Base-by-base conservation (phyloP, 768 basidiomycete genomes). In the Candolleomyces aberdarensis region DNA sequence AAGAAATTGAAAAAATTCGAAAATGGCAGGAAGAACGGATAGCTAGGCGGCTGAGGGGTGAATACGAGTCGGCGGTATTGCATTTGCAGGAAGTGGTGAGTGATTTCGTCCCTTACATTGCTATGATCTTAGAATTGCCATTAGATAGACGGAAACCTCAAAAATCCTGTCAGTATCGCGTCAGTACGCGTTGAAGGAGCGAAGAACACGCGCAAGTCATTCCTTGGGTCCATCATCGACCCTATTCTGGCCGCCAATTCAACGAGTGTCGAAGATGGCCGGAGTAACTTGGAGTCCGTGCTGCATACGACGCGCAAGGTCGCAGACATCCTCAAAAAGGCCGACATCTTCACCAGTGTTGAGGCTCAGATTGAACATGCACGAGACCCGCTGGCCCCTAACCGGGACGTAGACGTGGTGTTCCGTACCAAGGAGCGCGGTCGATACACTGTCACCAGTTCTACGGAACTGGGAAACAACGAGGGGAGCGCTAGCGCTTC, bases 401-500 rank as follows among this genome's bases (percentile, higher is more conserved):
- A 74, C 10, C 82, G 80, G 9, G 90, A 91, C 63, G 83, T 96
- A 11, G 93, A 97, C 66, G 71, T 98, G 41, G 82, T 96, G 1
- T 86, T 96, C 73, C 82, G 83, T 61, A 82, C 92, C 3, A 78
- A 82, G 44, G 96, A 98, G 72, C 84, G 83, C 59, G 85, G 92
- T 5, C 78, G 92, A 41, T 85, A 88, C 65, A 93, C 82, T 65
- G 67, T 96, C 7, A 92, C 90, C 64, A 92, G 88, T 3, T 83
- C 91, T 5, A 98, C 96, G 3, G 95, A 98, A 68, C 78, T 98
- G 6, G 96, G 97, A 3, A 94, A 96, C 62, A 89, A 88, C 54
- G 97, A 98, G 72, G 96, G 92, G 11, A 94, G 78, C 58, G 94
- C 94, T 94, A 90, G 88, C 58, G 83, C 89, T 44, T 92, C 89